A percentile compares a stretch with the other conserved stretches of the same genome.
Conservation (phyloP, 169 alveolate species). For the Plasmodium relictum region DNA sequence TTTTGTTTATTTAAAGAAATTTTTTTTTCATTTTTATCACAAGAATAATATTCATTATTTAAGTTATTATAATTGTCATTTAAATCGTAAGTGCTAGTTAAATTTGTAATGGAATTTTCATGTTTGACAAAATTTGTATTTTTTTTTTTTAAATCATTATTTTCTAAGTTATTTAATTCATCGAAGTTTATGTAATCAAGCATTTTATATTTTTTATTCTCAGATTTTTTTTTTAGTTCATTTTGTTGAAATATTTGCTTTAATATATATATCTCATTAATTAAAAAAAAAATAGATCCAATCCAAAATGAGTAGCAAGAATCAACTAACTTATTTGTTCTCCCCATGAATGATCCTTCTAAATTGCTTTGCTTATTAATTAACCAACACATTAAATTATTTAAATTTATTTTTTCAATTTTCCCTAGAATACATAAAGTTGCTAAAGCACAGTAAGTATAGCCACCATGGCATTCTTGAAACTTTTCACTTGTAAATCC, state of each 20-base stretch:
- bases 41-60: too few species aligned
- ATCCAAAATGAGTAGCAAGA: constrained; percentile 97
- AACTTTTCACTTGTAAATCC: constrained; percentile 95
- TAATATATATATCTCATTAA: constrained; percentile 80
- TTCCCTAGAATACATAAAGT: constrained; percentile 90
- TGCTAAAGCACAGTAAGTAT: constrained; percentile 97
- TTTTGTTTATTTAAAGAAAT: too few species aligned
- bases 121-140: constrained; percentile 79
- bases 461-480: constrained; percentile 98
- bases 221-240: constrained; percentile 43
- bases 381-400: constrained; percentile 91
- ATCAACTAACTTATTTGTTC: constrained; percentile 98
- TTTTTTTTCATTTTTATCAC: too few species aligned
- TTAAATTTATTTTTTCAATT: constrained; percentile 89
- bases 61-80: too few species aligned
- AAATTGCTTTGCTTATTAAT: constrained; percentile 89
- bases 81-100: background rate
- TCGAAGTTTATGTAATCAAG: constrained; percentile 5
- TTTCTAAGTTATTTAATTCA: constrained; percentile 7
- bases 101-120: constrained; percentile 13
- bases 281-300: constrained; percentile 92
- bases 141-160: constrained; percentile 76
- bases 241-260: constrained; percentile 28
- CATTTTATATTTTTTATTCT: constrained; percentile 67
- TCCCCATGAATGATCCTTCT: constrained; percentile 98